Conservation (phyloP, 2,329 filamentous ascomycete species). For the Colletotrichum lupini region DNA sequence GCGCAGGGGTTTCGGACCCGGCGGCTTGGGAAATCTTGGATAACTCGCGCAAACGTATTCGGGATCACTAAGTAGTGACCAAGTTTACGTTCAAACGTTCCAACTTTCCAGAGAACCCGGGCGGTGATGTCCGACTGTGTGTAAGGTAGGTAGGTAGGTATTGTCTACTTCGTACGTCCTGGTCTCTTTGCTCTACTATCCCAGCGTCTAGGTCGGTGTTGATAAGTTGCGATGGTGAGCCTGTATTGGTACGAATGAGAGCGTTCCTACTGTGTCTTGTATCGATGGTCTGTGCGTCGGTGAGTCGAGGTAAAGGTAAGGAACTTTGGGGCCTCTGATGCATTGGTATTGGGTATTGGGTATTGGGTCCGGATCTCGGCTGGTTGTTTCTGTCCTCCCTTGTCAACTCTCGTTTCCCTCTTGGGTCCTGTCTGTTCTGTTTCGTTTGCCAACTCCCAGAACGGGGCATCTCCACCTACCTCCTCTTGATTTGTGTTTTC, state of each 20-base stretch:
- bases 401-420: slow-evolving; percentile 10
- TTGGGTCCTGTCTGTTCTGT: neutral
- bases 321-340: slow-evolving; percentile 2
- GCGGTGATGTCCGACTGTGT: neutral
- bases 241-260: neutral
- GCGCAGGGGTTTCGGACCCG: slow-evolving; percentile 17
- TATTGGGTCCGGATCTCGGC: neutral
- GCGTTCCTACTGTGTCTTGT: neutral
- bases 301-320: slow-evolving; percentile 9
- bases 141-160: neutral
- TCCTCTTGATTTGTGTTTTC: slow-evolving; percentile 11
- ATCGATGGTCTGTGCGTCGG: slow-evolving; percentile 7
- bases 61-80: neutral
- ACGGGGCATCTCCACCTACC: slow-evolving; percentile 16
- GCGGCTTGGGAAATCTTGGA: neutral
- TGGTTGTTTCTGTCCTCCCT: slow-evolving; percentile 8
- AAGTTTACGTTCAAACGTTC: neutral
- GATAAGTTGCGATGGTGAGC: neutral
- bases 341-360: neutral
- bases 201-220: slow-evolving; percentile 1
- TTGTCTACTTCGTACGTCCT: neutral
- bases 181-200: neutral
- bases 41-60: neutral
- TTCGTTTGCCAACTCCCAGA: neutral
- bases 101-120: neutral